Percentiles rank a stretch among this genome's conserved stretches.
Conservation (phyloP, 2,329 filamentous ascomycete genomes). For the Aspergillus nomiae region DNA sequence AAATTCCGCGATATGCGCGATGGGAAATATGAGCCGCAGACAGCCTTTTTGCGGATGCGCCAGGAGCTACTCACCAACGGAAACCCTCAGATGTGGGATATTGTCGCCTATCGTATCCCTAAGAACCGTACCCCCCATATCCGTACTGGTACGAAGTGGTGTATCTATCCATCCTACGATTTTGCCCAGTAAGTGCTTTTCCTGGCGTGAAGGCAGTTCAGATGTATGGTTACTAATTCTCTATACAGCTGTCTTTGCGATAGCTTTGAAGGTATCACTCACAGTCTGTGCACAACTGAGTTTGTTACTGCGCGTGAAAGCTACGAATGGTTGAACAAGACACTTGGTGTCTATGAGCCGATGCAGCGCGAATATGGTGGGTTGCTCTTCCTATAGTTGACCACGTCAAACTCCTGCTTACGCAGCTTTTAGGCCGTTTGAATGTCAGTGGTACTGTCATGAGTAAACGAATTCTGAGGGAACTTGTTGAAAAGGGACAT, state of each 20-base stretch:
- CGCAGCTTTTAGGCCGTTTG: slow-evolving; percentile 51
- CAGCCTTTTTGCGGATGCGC: slow-evolving; percentile 91
- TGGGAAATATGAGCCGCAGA: slow-evolving; percentile 82
- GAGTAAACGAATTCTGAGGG: slow-evolving; percentile 80
- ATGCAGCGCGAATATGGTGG: slow-evolving; percentile 86
- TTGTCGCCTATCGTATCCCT: slow-evolving; percentile 85
- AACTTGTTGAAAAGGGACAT: slow-evolving; percentile 73
- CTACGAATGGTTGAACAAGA: slow-evolving; percentile 88
- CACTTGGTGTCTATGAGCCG: slow-evolving; percentile 79
- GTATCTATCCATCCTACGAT: slow-evolving; percentile 94
- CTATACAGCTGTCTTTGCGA: slow-evolving; percentile 79
- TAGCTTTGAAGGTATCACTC: slow-evolving; percentile 87
- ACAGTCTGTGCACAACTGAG: slow-evolving; percentile 90
- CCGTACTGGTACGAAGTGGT: slow-evolving; percentile 80
- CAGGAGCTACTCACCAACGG: slow-evolving; percentile 71
- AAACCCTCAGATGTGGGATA: slow-evolving; percentile 96
- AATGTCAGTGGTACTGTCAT: slow-evolving; percentile 84
- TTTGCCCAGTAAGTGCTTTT: slow-evolving; percentile 28
- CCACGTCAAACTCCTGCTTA: neutral
- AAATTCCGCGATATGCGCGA: slow-evolving; percentile 91
- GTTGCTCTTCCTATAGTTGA: neutral
- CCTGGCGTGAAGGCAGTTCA: neutral
- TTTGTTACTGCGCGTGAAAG: slow-evolving; percentile 82
- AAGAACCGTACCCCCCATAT: slow-evolving; percentile 47
- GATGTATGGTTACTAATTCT: slow-evolving; percentile 54